Evolutionary conservation across 768 basidiomycete species (phyloP).

Genomic region (Auriscalpium vulgare): DNA sequence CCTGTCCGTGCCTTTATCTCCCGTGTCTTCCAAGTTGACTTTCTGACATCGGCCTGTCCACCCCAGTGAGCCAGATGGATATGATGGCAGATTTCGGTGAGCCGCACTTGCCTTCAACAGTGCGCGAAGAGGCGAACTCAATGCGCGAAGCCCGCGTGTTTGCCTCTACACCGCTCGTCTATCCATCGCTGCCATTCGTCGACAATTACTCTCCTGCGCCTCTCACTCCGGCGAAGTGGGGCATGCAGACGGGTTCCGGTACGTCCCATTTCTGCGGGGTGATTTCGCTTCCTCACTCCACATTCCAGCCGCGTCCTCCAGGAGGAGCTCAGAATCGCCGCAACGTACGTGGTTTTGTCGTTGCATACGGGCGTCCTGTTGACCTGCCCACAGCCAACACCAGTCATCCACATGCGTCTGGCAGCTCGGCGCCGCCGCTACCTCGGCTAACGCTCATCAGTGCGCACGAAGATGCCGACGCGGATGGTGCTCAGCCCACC

Average conservation of each 20-base stretch:
- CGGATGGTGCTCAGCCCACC: not conserved
- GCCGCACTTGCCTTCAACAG: not conserved
- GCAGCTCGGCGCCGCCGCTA: not conserved
- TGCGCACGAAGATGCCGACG: no score
- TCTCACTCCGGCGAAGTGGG: not conserved
- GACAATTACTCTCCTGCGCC: not conserved
- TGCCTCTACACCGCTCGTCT: not conserved
- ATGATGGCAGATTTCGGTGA: not conserved
- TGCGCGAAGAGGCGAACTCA: no score
- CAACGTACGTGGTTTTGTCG: not conserved
- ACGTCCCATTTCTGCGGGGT: not conserved
- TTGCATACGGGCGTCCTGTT: not conserved
- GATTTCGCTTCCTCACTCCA: not conserved
- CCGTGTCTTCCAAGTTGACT: not conserved
- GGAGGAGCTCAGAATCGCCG: not conserved
- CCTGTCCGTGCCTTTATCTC: no score
- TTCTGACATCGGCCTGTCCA: not conserved
- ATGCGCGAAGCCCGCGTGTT: not conserved
- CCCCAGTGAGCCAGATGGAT: not conserved
- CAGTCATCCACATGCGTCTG: not conserved
- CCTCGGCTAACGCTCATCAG: no score
- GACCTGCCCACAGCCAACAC: not conserved
- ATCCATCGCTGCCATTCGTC: not conserved
- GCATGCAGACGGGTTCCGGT: not conserved
- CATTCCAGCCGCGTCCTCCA: not conserved